Evolutionary conservation across 768 basidiomycete species (phyloP).

Genomic region (Naganishia onofrii): DNA sequence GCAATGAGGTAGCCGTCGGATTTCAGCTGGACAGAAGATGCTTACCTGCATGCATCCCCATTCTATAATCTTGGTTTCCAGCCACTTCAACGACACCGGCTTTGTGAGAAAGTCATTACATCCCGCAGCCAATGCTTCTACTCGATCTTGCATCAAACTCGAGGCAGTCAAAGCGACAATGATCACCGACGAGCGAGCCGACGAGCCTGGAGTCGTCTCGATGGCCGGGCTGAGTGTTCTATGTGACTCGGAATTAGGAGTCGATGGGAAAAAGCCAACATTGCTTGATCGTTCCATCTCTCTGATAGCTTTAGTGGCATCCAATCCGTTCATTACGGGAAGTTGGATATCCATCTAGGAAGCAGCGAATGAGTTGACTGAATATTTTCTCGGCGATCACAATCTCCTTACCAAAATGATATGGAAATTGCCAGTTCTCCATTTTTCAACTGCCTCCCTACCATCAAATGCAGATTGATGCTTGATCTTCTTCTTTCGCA

Average conservation of each 20-base stretch:
- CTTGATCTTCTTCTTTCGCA: constrained; percentile 93
- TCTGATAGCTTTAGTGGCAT: constrained; percentile 93
- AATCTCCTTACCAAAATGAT: constrained; percentile 74
- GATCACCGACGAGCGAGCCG: constrained; percentile 89
- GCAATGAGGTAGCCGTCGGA: constrained; percentile 8
- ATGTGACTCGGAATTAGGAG: constrained; percentile 64
- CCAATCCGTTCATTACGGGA: constrained; percentile 97
- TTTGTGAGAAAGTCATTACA: constrained; percentile 99
- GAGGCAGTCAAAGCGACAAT: constrained; percentile 99
- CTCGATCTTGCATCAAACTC: constrained; percentile 88
- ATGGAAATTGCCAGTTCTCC: constrained; percentile 88
- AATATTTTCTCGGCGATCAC: neutral
- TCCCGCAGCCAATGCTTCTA: constrained; percentile 93
- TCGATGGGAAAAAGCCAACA: constrained; percentile 67
- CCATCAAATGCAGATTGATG: constrained; percentile 93
- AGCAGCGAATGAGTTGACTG: neutral
- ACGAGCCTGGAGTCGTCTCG: constrained; percentile 48
- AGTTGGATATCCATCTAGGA: constrained; percentile 98
- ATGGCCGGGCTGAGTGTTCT: constrained; percentile 29
- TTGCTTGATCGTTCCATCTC: constrained; percentile 69
- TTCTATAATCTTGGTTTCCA: constrained; percentile 97
- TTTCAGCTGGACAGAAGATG: neutral
- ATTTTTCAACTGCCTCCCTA: constrained; percentile 90
- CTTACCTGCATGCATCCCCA: constrained; percentile 83
- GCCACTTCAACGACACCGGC: constrained; percentile 89